Percentiles rank a stretch among this genome's conserved stretches.
phyloP scores from a whole-genome alignment of 2,329 filamentous ascomycete genomes.

The Phyllosticta citriasiana region DNA sequence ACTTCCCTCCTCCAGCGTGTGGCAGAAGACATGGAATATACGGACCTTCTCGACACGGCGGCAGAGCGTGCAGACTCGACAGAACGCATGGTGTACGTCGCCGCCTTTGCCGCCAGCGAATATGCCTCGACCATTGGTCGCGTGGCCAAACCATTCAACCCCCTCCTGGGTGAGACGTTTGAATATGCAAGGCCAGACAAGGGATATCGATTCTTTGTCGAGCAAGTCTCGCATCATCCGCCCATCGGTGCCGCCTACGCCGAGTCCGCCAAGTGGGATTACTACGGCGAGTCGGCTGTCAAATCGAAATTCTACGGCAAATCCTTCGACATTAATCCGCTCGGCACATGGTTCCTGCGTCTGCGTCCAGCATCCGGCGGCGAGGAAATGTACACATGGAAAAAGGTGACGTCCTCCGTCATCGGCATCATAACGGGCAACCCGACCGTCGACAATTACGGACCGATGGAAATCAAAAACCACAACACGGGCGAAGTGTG shows the following conservation, averaged over 20 bases:
- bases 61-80: constrained; percentile 77
- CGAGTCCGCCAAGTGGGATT: constrained; percentile 89
- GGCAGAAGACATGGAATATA: constrained; percentile 97
- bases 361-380: constrained; percentile 66
- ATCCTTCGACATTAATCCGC: constrained; percentile 91
- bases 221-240: constrained; percentile 96
- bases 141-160: constrained; percentile 97
- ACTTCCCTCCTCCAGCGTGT: constrained; percentile 92
- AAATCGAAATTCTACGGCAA: constrained; percentile 97
- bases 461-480: constrained; percentile 94
- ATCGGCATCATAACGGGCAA: constrained; percentile 96
- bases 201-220: constrained; percentile 95
- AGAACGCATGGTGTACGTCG: constrained; percentile 88
- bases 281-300: constrained; percentile 89
- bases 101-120: constrained; percentile 90
- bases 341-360: constrained; percentile 93
- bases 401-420: constrained; percentile 96
- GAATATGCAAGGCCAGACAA: constrained; percentile 95
- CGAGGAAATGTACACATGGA: constrained; percentile 93
- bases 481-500: constrained; percentile 92
- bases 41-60: constrained; percentile 80
- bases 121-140: constrained; percentile 95
- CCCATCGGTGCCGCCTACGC: constrained; percentile 89
- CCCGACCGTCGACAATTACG: constrained; percentile 95
- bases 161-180: constrained; percentile 89